A percentile compares a stretch with the other conserved stretches of the same genome.
phyloP scores from a whole-genome alignment of 1,284 basidiomycete genomes.

The Pyrrhoderma noxium region DNA sequence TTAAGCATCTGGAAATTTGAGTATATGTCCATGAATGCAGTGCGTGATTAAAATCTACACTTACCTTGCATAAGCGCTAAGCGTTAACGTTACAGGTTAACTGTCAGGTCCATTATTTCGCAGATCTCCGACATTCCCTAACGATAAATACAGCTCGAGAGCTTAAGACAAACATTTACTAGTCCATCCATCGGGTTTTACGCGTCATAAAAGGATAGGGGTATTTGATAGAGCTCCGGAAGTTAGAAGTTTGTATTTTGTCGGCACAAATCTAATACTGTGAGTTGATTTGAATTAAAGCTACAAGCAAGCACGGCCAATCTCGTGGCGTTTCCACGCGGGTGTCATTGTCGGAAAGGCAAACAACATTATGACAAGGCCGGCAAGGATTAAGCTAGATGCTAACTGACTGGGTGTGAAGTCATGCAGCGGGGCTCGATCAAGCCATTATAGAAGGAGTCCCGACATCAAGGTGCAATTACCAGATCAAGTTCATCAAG shows the following conservation, averaged over 20 bases:
- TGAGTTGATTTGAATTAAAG: slow-evolving; percentile 10
- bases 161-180: slow-evolving; percentile 11
- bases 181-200: slow-evolving; percentile 11
- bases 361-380: slow-evolving; percentile 8
- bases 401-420: neutral
- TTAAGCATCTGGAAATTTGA: slow-evolving; percentile 11
- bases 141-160: slow-evolving; percentile 16
- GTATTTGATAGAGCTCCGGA: slow-evolving; percentile 14
- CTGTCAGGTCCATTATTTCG: slow-evolving; percentile 12
- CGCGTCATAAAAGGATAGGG: slow-evolving; percentile 15
- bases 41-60: slow-evolving; percentile 11
- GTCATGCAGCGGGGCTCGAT: neutral
- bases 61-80: slow-evolving; percentile 11
- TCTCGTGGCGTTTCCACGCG: slow-evolving; percentile 17
- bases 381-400: neutral
- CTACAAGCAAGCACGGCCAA: slow-evolving; percentile 1
- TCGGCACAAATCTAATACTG: neutral
- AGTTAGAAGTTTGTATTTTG: slow-evolving; percentile 7
- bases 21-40: slow-evolving; percentile 2
- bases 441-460: neutral
- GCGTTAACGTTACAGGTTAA: slow-evolving; percentile 8
- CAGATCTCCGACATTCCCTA: slow-evolving; percentile 18
- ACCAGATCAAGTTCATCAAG: too few relatives aligned
- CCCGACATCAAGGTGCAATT: too few relatives aligned
- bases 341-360: slow-evolving; percentile 7